phyloP scores from a whole-genome alignment of 495 filamentous ascomycete genomes.

The Neurospora intermedia region DNA sequence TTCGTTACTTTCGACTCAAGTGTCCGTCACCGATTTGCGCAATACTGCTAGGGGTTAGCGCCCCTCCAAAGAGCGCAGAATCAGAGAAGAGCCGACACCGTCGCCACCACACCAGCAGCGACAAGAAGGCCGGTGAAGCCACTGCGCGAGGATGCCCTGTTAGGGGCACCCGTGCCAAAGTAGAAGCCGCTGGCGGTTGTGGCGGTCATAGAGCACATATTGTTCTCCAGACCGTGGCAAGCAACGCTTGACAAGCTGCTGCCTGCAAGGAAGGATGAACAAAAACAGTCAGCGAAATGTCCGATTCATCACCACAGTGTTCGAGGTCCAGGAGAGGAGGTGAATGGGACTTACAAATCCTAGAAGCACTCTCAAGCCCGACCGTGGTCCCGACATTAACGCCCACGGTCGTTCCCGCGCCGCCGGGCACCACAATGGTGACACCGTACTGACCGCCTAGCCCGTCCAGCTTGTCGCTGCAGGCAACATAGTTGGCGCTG shows the following conservation, averaged over 20 bases:
- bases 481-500: slow-evolving; percentile 51
- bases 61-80: background rate
- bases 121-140: slow-evolving; percentile 9
- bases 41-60: background rate
- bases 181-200: slow-evolving; percentile 16
- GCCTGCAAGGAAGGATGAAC: slow-evolving; percentile 4
- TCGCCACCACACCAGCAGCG: slow-evolving; percentile 10
- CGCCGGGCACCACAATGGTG: slow-evolving; percentile 50
- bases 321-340: background rate
- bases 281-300: background rate
- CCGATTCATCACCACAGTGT: background rate
- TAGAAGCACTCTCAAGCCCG: slow-evolving; percentile 40
- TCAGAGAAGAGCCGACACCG: background rate
- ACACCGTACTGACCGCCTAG: slow-evolving; percentile 43
- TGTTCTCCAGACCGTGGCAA: slow-evolving; percentile 14
- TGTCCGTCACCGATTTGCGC: background rate
- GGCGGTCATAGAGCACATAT: slow-evolving; percentile 20
- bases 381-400: slow-evolving; percentile 22
- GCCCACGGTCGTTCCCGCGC: slow-evolving; percentile 41
- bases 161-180: slow-evolving; percentile 15
- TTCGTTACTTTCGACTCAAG: background rate
- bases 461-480: slow-evolving; percentile 47
- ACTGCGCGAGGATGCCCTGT: slow-evolving; percentile 16
- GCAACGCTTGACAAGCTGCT: slow-evolving; percentile 20
- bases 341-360: slow-evolving; percentile 41